These are phyloP conservation scores for Saussurea involucrata DNA, from an alignment of 129 eudicot genomes.

Conservation along the genomic window DNA sequence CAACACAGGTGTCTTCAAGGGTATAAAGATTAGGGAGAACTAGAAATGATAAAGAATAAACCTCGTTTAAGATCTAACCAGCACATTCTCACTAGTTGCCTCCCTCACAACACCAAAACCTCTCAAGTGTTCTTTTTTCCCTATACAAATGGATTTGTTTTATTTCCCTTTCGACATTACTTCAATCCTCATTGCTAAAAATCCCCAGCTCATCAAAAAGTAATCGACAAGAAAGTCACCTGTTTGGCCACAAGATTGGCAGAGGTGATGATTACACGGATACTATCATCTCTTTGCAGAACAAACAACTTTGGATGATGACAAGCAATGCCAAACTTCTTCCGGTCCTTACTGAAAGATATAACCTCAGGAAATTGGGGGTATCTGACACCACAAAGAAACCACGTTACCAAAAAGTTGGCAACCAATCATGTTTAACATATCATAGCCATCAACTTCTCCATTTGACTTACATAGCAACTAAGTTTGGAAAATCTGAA, in stretches of 20 bases:
- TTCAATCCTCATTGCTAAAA: not conserved
- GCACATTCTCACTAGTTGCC: not conserved
- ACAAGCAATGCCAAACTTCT: slow-evolving; percentile 77
- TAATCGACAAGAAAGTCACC: slow-evolving; percentile 34
- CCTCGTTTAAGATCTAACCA: not conserved
- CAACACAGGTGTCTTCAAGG: not conserved
- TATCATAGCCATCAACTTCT: slow-evolving; percentile 8
- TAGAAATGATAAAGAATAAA: not conserved
- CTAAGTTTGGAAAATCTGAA: slow-evolving; percentile 70
- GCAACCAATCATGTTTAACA: slow-evolving; percentile 20
- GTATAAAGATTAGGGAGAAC: not conserved
- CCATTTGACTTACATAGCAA: slow-evolving; percentile 63
- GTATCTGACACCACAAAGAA: slow-evolving; percentile 51
- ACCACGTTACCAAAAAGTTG: slow-evolving; percentile 20
- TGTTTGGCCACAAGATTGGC: slow-evolving; percentile 83
- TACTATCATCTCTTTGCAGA: slow-evolving; percentile 69
- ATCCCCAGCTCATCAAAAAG: not conserved
- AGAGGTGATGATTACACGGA: slow-evolving; percentile 78
- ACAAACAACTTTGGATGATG: slow-evolving; percentile 89
- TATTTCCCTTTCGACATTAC: not conserved
- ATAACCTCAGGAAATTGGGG: slow-evolving; percentile 94
- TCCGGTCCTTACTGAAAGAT: slow-evolving; percentile 78
- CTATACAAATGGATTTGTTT: not conserved
- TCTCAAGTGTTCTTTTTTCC: not conserved
- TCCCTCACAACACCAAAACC: not conserved